Conservation (phyloP, 2,329 filamentous ascomycete genomes). For the Trichoderma pleuroti region DNA sequence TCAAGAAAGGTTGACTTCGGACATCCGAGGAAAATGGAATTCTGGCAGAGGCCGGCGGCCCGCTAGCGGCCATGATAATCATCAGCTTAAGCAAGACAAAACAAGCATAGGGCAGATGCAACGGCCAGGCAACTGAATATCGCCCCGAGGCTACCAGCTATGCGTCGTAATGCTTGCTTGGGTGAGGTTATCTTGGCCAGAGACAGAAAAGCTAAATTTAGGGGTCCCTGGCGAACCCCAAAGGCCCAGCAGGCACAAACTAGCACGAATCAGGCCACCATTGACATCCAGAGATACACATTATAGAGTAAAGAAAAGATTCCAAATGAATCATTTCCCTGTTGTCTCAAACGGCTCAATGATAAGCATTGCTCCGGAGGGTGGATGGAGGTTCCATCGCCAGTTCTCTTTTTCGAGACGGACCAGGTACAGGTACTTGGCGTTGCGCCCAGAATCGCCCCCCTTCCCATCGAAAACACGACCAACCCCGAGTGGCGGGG, state of each 20-base stretch:
- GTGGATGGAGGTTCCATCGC: background rate
- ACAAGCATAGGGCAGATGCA: background rate
- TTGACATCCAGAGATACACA: background rate
- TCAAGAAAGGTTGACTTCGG: background rate
- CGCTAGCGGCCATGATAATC: slow-evolving; percentile 3
- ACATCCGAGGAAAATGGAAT: background rate
- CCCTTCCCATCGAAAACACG: slow-evolving; percentile 10
- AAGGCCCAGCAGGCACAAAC: background rate
- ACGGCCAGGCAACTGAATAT: background rate
- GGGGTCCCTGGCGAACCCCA: background rate
- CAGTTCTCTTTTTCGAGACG: background rate
- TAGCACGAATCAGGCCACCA: background rate
- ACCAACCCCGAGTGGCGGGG: slow-evolving; percentile 5
- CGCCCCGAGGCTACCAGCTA: background rate
- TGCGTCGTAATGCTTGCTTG: background rate
- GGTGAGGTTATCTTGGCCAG: background rate
- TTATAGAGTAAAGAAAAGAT: background rate
- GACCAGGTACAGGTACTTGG: background rate
- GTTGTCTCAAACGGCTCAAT: background rate
- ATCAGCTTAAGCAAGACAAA: background rate
- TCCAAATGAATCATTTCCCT: background rate
- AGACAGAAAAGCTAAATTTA: background rate
- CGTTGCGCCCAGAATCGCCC: background rate
- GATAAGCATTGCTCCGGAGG: slow-evolving; percentile 2
- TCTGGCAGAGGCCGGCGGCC: slow-evolving; percentile 3